phyloP scores from a whole-genome alignment of 768 basidiomycete genomes.

The Mycena rosella region DNA sequence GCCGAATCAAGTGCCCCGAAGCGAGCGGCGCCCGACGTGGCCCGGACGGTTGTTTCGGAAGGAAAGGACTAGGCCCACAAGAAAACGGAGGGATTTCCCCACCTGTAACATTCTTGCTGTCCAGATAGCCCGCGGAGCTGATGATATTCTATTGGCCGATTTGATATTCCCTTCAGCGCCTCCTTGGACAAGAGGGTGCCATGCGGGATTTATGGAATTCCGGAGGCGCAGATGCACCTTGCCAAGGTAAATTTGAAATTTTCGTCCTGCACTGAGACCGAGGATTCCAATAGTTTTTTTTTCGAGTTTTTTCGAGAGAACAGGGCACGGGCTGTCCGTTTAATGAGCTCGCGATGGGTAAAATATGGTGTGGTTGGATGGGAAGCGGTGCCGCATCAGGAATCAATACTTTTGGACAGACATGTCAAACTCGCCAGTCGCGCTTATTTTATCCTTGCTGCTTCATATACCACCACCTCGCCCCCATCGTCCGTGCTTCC shows the following conservation, averaged over 20 bases:
- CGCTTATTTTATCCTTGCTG: slow-evolving; percentile 16
- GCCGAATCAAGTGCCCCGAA: no score
- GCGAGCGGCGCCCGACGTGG: no score
- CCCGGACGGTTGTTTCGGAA: no score
- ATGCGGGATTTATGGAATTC: not conserved
- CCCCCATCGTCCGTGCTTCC: not conserved
- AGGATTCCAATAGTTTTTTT: no score
- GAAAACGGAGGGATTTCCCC: no score
- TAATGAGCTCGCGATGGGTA: not conserved
- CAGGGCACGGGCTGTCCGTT: not conserved
- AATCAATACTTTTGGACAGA: no score
- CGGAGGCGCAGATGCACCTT: slow-evolving; percentile 10
- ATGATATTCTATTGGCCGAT: slow-evolving; percentile 35
- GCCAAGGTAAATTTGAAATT: no score
- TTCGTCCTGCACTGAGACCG: slow-evolving; percentile 20
- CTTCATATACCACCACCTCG: not conserved
- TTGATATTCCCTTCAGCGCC: slow-evolving; percentile 27
- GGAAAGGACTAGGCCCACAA: no score
- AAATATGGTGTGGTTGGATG: not conserved
- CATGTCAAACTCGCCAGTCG: slow-evolving; percentile 2
- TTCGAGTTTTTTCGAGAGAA: slow-evolving; percentile 12
- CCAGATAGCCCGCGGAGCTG: no score
- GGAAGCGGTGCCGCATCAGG: no score
- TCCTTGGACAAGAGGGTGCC: slow-evolving; percentile 14
- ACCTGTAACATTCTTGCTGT: no score